Base-by-base conservation (phyloP, 139 green algal species). In the Penium margaritaceum region DNA sequence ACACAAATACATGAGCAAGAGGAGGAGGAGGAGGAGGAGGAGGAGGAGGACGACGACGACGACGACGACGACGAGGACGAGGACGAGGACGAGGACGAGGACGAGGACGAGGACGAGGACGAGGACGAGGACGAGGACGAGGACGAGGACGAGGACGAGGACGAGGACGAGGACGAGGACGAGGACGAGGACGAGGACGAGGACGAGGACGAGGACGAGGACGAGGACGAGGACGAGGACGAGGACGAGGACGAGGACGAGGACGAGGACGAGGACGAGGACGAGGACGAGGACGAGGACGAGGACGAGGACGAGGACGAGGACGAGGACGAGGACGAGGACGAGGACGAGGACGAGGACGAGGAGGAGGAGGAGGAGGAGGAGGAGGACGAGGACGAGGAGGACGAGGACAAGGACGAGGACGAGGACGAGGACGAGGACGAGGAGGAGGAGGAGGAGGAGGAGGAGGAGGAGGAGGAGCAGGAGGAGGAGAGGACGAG, bases 61-160 rank as follows among this genome's bases (percentile, higher is more conserved):
- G 46, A 57, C 19, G 46, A 57, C 19, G 46, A 57, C 19, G 46
- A 57, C 19, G 46, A 57, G 46, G 46, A 57, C 19, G 46, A 57
- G 46, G 46, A 57, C 19, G 46, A 57, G 21, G 46, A 57, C 19
- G 46, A 57, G 46, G 46, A 57, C 19, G 46, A 57, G 46, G 46
- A 57, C 19, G 46, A 57, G 46, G 46, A 57, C 19, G 46, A 57
- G 46, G 46, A n/a, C n/a, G n/a, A n/a, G n/a, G n/a, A n/a, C 12
- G 57, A 66, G 15, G 57, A 37, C 12, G 57, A 66, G 15, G 57
- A 66, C 12, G 57, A 37, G 15, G 57, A 66, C 12, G 57, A 66
- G 15, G 57, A 66, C 12, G 57, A 66, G 15, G 32, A 66, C 12
- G 57, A 66, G 57, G 15, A 66, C 12, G 15, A 66, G 32, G 15